Conservation (phyloP, 1,284 basidiomycete genomes). For the Trichosporon inkin region DNA sequence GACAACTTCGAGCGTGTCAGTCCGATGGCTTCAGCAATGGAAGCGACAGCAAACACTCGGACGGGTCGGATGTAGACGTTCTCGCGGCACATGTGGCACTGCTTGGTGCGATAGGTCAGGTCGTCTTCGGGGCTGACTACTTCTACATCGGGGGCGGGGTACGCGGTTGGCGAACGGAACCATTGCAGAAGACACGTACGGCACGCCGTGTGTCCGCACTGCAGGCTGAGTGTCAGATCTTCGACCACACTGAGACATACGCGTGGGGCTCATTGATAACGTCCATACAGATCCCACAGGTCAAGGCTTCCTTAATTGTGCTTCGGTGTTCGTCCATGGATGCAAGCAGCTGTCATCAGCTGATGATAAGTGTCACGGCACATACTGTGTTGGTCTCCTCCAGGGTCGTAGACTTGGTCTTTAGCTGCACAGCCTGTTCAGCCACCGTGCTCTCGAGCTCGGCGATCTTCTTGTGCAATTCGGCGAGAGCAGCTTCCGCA, state of each 20-base stretch:
- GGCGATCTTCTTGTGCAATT: slow-evolving; percentile 12
- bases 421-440: slow-evolving; percentile 19
- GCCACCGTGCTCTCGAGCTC: slow-evolving; percentile 11
- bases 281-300: slow-evolving; percentile 45
- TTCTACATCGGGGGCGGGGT: slow-evolving; percentile 24
- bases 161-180: slow-evolving; percentile 44
- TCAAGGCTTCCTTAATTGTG: slow-evolving; percentile 34
- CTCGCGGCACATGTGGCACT: slow-evolving; percentile 46
- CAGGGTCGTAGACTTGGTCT: slow-evolving; percentile 9
- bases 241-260: slow-evolving; percentile 27
- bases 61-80: slow-evolving; percentile 39
- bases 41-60: slow-evolving; percentile 35
- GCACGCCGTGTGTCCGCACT: slow-evolving; percentile 49
- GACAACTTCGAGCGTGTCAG: slow-evolving; percentile 17
- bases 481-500: neutral
- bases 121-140: slow-evolving; percentile 25
- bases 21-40: slow-evolving; percentile 39
- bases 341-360: slow-evolving; percentile 15
- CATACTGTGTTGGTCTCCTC: slow-evolving; percentile 17
- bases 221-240: slow-evolving; percentile 30
- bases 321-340: slow-evolving; percentile 31
- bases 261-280: slow-evolving; percentile 44
- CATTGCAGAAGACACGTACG: slow-evolving; percentile 39
- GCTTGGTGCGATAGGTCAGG: slow-evolving; percentile 39
- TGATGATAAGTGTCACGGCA: neutral